A percentile compares a stretch with the other conserved stretches of the same genome.
Evolutionary conservation across 345 rosid genomes (phyloP).

Genomic region (Citrus glauca): DNA sequence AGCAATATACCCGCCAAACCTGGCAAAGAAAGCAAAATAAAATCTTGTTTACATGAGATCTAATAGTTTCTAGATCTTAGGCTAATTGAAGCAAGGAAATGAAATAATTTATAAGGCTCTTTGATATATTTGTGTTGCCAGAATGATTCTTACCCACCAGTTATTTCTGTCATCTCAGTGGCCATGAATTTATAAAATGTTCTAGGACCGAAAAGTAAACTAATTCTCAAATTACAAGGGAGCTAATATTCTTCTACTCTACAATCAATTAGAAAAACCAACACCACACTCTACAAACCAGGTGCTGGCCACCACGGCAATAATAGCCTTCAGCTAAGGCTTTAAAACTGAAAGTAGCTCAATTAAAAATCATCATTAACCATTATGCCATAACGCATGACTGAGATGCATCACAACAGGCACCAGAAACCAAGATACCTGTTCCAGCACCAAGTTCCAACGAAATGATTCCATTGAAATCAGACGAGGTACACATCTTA

Average conservation of each 20-base stretch:
- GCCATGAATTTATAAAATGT: background rate
- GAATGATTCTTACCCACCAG: background rate
- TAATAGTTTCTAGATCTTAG: conserved; percentile 1
- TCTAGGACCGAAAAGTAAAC: background rate
- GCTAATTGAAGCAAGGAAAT: background rate
- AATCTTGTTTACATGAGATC: conserved; percentile 15
- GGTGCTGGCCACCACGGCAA: background rate
- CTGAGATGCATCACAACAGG: background rate
- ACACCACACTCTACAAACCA: background rate
- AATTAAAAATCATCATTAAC: background rate
- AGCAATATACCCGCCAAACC: conserved; percentile 77
- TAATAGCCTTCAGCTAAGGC: background rate
- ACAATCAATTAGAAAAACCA: background rate
- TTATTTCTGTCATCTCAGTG: background rate
- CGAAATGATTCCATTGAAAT: conserved; percentile 44
- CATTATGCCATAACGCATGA: background rate
- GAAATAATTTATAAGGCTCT: background rate
- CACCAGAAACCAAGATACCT: conserved; percentile 39
- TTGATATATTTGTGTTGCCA: background rate
- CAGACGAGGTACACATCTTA: conserved; percentile 58
- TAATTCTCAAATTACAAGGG: background rate
- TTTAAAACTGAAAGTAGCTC: background rate
- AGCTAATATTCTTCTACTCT: background rate
- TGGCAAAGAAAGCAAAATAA: conserved; percentile 27
- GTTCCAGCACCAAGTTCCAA: conserved; percentile 94